Evolutionary conservation across 1,139 yeast species (phyloP).

Genomic region (Pichia sp.): DNA sequence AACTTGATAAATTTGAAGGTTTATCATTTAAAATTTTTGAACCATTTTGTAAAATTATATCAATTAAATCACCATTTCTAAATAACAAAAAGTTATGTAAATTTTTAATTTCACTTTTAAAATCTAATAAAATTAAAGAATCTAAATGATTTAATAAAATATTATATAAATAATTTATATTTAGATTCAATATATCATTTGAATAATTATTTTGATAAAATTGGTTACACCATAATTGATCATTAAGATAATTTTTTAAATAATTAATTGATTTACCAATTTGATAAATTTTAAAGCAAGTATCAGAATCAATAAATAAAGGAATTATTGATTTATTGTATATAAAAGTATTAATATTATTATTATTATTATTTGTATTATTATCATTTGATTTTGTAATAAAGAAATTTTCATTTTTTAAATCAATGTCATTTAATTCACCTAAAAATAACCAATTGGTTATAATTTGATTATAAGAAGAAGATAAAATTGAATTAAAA

Average conservation of each 20-base stretch:
- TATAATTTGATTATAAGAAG: slow-evolving; percentile 4
- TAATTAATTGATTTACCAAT: slow-evolving; percentile 77
- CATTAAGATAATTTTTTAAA: slow-evolving; percentile 58
- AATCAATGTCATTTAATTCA: not conserved
- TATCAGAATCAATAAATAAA: slow-evolving; percentile 45
- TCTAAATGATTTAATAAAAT: slow-evolving; percentile 3
- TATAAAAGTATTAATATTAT: too few species aligned
- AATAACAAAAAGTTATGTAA: slow-evolving; percentile 64
- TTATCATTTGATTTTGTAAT: not conserved
- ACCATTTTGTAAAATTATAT: slow-evolving; percentile 55
- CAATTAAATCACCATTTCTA: slow-evolving; percentile 74
- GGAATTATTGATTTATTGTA: slow-evolving; percentile 39
- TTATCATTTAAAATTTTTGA: slow-evolving; percentile 43
- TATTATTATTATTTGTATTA: too few species aligned
- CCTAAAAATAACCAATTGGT: slow-evolving; percentile 8
- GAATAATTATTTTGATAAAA: slow-evolving; percentile 31
- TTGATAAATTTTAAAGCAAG: slow-evolving; percentile 51
- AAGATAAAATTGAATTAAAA: not conserved
- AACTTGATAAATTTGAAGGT: too few species aligned
- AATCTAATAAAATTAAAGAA: slow-evolving; percentile 1
- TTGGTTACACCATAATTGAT: slow-evolving; percentile 50
- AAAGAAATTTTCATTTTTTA: too few species aligned
- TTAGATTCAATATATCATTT: slow-evolving; percentile 29
- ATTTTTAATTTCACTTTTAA: slow-evolving; percentile 7
- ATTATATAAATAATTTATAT: slow-evolving; percentile 33